A percentile compares a stretch with the other conserved stretches of the same genome.
These are phyloP conservation scores for Zancudomyces culisetae DNA, from an alignment of 371 early-diverging fungal genomes.

Conservation along the genomic window DNA sequence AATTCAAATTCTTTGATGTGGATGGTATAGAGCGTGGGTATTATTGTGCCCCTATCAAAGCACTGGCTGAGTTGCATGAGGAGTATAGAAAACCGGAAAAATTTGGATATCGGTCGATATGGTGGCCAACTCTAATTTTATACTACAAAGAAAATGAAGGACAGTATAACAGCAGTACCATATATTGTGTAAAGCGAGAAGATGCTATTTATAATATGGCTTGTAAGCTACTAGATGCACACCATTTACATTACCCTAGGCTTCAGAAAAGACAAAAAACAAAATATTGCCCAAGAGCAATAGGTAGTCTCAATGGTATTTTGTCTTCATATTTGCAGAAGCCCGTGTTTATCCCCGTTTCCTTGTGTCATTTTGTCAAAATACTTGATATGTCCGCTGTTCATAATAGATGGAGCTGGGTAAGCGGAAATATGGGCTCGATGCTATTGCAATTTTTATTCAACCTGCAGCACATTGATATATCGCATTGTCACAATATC, in stretches of 20 bases:
- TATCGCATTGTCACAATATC: no score
- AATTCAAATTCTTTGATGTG: background rate
- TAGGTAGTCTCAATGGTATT: background rate
- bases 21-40: background rate
- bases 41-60: no score
- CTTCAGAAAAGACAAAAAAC: background rate
- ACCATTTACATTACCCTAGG: background rate
- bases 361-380: background rate
- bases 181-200: background rate
- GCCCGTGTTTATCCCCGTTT: background rate
- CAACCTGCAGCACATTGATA: background rate
- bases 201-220: background rate
- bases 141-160: background rate
- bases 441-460: background rate
- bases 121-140: background rate
- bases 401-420: background rate
- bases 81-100: background rate
- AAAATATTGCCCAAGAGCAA: background rate
- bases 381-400: background rate
- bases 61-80: background rate
- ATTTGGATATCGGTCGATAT: background rate
- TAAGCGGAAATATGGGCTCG: background rate
- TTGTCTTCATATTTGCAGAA: background rate
- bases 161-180: no score
- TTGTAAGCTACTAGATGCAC: background rate